phyloP scores from a whole-genome alignment of 257 asterid genomes.

The Nicotiana benthamiana region DNA sequence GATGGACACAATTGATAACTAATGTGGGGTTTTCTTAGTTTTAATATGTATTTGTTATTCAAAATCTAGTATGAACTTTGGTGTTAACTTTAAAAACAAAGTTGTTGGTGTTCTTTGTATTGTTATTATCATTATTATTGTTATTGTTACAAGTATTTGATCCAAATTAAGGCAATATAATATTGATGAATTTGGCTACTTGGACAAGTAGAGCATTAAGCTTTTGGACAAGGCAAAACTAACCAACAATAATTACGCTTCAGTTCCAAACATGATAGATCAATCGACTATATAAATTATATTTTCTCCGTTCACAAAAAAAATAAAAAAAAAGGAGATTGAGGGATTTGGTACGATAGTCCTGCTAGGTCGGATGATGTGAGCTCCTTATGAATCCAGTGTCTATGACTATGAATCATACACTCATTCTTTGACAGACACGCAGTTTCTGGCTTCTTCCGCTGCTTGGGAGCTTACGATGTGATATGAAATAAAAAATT shows the following conservation, averaged over 20 bases:
- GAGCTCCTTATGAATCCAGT: not conserved
- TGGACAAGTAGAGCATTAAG: too few species aligned
- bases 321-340: too few species aligned
- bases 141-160: not conserved
- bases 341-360: not conserved
- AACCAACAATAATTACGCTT: too few species aligned
- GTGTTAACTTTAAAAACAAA: not conserved
- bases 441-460: not conserved
- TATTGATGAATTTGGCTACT: too few species aligned
- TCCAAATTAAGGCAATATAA: not conserved
- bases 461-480: not conserved
- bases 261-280: too few species aligned
- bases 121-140: not conserved
- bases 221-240: too few species aligned
- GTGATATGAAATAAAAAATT: not conserved
- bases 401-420: not conserved
- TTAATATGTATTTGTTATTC: not conserved
- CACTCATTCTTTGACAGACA: not conserved
- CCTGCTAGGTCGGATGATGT: not conserved
- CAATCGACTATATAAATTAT: too few species aligned
- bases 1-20: not conserved
- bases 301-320: too few species aligned
- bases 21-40: not conserved
- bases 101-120: not conserved
- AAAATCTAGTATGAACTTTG: not conserved